Evolutionary conservation across 345 rosid species (phyloP), one percentile per base, ranked within the genome.

Genomic region (Dimocarpus longan): DNA sequence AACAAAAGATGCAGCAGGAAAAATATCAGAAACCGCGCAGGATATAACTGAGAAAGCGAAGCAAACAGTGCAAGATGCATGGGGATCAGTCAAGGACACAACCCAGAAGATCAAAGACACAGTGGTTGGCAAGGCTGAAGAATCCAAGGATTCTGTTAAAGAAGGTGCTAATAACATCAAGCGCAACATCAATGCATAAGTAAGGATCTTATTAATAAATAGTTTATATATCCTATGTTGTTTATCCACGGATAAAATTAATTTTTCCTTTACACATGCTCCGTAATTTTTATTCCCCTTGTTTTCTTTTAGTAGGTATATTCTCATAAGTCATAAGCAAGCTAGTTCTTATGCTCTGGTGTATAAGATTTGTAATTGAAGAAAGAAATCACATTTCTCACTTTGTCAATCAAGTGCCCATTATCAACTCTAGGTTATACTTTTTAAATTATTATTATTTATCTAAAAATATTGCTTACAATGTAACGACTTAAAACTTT

Each of bases 31-130:
- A 52, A 64, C 26, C 0, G 80, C 84, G 15, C 72, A 76, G 42
- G 84, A 68, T 6, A 10, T 76, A 19, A 63, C 80, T 0, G 84
- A 70, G 43, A 81, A 71, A 44, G 89, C 85, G 9, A 88, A 86
- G 68, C 83, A 85, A 81, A 82, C 80, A 3, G 86, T 66, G 40
- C 76, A 82, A 78, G 86, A 79, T 48, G 87, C 86, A 12, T 84
- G 86, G 90, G 83, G 79, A 5, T 43, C 87, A 3, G 83, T 85
- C 44, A 84, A 82, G 44, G 88, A 82, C 42, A 82, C 86, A 4
- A 75, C 87, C 11, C 68, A 77, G 60, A 80, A 82, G 79, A 74
- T 81, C 32, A 85, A 80, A 71, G 85, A 85, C 50, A 50, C 76
- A 8, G 79, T 82, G 8, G 18, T 16, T 1, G 80, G 76, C 12